Percentiles rank a stretch among this genome's conserved stretches.
Conservation (phyloP, 768 basidiomycete species). For the Phaeotremella fagi region DNA sequence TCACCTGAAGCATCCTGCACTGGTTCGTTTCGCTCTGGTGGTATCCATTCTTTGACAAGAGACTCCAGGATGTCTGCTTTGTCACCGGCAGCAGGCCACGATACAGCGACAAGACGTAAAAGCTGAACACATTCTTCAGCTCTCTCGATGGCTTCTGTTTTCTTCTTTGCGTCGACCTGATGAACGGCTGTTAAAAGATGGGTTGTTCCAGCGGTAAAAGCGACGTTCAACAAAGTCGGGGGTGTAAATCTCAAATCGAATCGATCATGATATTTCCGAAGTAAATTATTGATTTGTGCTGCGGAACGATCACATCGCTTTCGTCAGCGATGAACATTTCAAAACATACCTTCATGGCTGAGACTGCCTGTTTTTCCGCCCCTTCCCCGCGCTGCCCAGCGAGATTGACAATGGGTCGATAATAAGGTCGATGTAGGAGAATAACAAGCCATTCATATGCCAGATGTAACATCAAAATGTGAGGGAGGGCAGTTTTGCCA, state of each 20-base stretch:
- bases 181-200: slow-evolving; percentile 24
- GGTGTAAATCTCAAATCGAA: slow-evolving; percentile 26
- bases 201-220: slow-evolving; percentile 33
- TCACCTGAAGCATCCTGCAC: background rate
- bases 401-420: slow-evolving; percentile 25
- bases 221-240: slow-evolving; percentile 22
- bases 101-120: slow-evolving; percentile 18
- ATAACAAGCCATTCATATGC: slow-evolving; percentile 36
- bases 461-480: slow-evolving; percentile 39
- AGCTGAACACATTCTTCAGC: slow-evolving; percentile 21
- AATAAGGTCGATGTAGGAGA: slow-evolving; percentile 40
- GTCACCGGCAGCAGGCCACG: slow-evolving; percentile 26
- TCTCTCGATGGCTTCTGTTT: slow-evolving; percentile 11
- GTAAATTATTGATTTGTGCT: slow-evolving; percentile 16
- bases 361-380: slow-evolving; percentile 2
- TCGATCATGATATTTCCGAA: slow-evolving; percentile 20
- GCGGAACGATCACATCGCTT: slow-evolving; percentile 34
- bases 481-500: slow-evolving; percentile 32
- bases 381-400: slow-evolving; percentile 1
- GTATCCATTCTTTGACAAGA: slow-evolving; percentile 16
- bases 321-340: background rate
- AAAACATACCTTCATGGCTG: slow-evolving; percentile 21
- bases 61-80: slow-evolving; percentile 19
- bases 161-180: slow-evolving; percentile 7
- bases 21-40: background rate